phyloP scores from a whole-genome alignment of 768 basidiomycete genomes.

The Xerocomellus intermedius region DNA sequence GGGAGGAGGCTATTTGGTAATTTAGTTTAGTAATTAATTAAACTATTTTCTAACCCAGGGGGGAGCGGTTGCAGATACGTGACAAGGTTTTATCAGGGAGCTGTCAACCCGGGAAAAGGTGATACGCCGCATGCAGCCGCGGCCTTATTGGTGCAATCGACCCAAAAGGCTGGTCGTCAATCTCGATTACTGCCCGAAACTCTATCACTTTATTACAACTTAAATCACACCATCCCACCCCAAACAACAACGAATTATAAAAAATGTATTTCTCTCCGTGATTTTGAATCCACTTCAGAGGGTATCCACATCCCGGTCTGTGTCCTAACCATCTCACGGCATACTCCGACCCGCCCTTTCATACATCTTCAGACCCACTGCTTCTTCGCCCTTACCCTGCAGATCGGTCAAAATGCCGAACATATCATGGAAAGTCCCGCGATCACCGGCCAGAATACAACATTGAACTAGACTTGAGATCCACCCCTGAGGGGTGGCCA shows the following conservation, averaged over 20 bases:
- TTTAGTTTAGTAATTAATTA: conserved; percentile 39
- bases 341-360: conserved; percentile 4
- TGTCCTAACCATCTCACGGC: conserved; percentile 2
- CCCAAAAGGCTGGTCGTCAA: conserved; percentile 42
- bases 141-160: conserved; percentile 39
- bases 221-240: conserved; percentile 30
- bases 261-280: not conserved
- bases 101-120: conserved; percentile 22
- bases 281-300: not conserved
- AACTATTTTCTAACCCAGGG: conserved; percentile 30
- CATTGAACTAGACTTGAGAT: conserved; percentile 4
- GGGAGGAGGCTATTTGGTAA: conserved; percentile 28
- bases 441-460: conserved; percentile 16
- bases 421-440: conserved; percentile 18
- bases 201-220: conserved; percentile 57
- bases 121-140: conserved; percentile 23
- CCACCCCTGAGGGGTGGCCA: not conserved
- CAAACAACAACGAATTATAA: not conserved
- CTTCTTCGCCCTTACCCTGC: conserved; percentile 18
- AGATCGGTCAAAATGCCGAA: conserved; percentile 23
- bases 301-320: not conserved
- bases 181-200: conserved; percentile 45
- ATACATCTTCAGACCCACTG: conserved; percentile 4
- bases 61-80: conserved; percentile 14
- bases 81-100: conserved; percentile 29